These are phyloP conservation scores for Stropharia rugosoannulata DNA, from an alignment of 768 basidiomycete genomes.

Conservation along the genomic window DNA sequence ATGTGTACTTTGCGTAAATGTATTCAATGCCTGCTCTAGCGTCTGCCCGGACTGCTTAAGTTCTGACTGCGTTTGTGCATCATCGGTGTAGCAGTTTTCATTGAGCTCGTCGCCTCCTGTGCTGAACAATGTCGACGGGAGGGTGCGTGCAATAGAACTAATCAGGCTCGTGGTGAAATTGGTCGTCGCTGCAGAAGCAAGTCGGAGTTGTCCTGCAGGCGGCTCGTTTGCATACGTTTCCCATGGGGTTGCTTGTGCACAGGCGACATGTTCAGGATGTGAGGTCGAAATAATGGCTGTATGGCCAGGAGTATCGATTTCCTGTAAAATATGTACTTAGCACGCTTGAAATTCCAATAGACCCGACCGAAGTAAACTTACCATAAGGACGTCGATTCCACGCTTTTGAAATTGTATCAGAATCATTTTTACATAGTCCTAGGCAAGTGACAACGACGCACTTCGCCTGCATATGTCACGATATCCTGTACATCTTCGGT, in stretches of 20 bases:
- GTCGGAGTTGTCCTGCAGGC: slow-evolving; percentile 79
- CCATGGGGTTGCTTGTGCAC: slow-evolving; percentile 58
- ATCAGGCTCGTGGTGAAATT: slow-evolving; percentile 60
- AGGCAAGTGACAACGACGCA: slow-evolving; percentile 25
- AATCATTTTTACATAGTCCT: neutral
- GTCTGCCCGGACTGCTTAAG: slow-evolving; percentile 51
- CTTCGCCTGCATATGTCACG: slow-evolving; percentile 62
- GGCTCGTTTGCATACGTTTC: slow-evolving; percentile 65
- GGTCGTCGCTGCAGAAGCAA: slow-evolving; percentile 59
- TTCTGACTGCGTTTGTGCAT: slow-evolving; percentile 55
- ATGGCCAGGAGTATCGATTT: slow-evolving; percentile 87
- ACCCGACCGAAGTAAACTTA: slow-evolving; percentile 27
- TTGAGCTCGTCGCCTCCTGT: slow-evolving; percentile 88
- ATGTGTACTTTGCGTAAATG: slow-evolving; percentile 64
- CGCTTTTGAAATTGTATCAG: slow-evolving; percentile 37
- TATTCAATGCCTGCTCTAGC: slow-evolving; percentile 60
- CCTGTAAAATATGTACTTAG: slow-evolving; percentile 63
- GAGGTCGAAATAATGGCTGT: slow-evolving; percentile 63
- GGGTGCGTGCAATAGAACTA: slow-evolving; percentile 44
- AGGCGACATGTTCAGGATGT: slow-evolving; percentile 77
- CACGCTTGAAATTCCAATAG: neutral
- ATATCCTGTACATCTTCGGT: slow-evolving; percentile 55
- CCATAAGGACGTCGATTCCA: slow-evolving; percentile 74
- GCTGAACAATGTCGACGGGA: slow-evolving; percentile 64
- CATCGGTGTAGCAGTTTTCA: slow-evolving; percentile 59